These are phyloP conservation scores for Backusella australiensis DNA, from an alignment of 192 early-diverging fungal genomes.

Conservation along the genomic window DNA sequence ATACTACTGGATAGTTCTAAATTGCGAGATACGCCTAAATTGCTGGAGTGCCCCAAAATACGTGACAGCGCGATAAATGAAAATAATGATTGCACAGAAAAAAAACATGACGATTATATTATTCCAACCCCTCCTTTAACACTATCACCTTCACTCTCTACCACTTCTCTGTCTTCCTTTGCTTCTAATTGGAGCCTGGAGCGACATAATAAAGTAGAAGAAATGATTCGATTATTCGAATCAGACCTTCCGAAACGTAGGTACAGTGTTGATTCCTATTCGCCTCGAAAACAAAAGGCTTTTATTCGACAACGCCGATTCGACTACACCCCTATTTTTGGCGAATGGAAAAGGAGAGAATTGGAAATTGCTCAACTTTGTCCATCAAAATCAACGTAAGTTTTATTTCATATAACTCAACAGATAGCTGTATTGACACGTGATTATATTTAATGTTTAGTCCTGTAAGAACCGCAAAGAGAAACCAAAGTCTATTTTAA, in stretches of 20 bases:
- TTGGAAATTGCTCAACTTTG: neutral
- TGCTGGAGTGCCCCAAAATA: neutral
- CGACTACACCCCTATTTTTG: neutral
- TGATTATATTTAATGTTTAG: neutral
- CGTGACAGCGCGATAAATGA: neutral
- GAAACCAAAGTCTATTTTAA: conserved; percentile 1
- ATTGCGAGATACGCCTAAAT: neutral
- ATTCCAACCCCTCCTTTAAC: conserved; percentile 3
- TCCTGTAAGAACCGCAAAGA: neutral
- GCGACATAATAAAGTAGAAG: neutral
- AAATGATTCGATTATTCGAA: neutral
- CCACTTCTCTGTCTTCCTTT: neutral
- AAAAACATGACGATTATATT: neutral
- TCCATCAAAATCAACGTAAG: conserved; percentile 4
- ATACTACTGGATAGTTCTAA: neutral
- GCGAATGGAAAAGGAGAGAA: conserved; percentile 6
- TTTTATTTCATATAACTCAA: neutral
- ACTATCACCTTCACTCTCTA: conserved; percentile 6
- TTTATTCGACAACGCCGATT: neutral
- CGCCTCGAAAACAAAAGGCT: neutral
- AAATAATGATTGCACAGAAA: neutral
- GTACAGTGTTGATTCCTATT: neutral
- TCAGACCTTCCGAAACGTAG: neutral
- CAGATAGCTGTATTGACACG: neutral
- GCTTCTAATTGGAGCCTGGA: neutral